Base-by-base conservation (phyloP, 139 green algal species). In the Tetraselmis striata region DNA sequence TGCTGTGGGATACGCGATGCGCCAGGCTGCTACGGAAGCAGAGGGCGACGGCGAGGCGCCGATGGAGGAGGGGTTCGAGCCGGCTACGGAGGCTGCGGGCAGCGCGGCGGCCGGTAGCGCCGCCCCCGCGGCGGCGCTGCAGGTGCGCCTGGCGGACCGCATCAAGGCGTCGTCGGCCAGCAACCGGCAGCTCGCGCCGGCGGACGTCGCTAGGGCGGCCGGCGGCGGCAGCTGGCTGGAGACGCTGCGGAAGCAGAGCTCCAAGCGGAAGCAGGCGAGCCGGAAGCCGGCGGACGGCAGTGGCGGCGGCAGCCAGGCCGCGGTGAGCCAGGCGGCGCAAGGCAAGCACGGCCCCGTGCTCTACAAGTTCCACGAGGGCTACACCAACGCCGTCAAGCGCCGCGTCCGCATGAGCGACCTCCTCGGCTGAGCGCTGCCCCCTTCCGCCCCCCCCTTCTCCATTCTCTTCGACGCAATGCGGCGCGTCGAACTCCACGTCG, bases 291-390 rank as follows among this genome's bases (percentile, higher is more conserved):
- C 26, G 75, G 77, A 30, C 30, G 80, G 11, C 2, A 83, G 30
- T 67, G 30, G 78, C 11, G 18, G 58, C 32, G 59, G 29, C 5
- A n/a, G n/a, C n/a, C n/a, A n/a, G n/a, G 27, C 11, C 28, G 2
- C 2, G 76, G 76, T 32, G 76, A 58, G 74, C 25, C 25, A 28
- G 74, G 74, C 74, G 74, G 74, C 25, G 74, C 26, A 30, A 22
- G 31, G 26, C 22, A 76, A 83, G 76, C 76, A 85, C 23, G 87
- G 92, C 30, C 76, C 88, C 1, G 90, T 96, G 79, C 59, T 95
- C 31, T 98, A 95, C 85, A 92, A 92, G 27, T 98, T 94, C 86
- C 92, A 98, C 81, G 95, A 98, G 87, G 95, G 95, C 2, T 95
- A 95, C 86, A 98, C 95, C 2, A 98, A 97, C 83, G 95, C 93